phyloP scores from a whole-genome alignment of 768 basidiomycete species.

The Tricholoma furcatifolium region DNA sequence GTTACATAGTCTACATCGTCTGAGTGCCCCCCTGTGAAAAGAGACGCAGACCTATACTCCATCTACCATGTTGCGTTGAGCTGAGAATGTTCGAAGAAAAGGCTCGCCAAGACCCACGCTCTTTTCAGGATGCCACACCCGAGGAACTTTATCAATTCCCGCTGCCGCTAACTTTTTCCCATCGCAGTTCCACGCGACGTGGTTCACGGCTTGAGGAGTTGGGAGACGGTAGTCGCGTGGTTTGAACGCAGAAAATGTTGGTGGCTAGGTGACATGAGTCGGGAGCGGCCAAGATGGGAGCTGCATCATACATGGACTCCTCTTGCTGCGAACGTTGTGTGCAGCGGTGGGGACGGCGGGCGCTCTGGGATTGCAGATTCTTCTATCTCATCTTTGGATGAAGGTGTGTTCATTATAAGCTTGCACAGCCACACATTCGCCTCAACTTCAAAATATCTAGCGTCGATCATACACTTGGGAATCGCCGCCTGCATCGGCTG shows the following conservation, averaged over 20 bases:
- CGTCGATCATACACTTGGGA: too few species aligned
- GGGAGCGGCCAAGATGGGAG: slow-evolving; percentile 15
- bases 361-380: slow-evolving; percentile 55
- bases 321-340: slow-evolving; percentile 68
- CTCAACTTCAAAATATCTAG: too few species aligned
- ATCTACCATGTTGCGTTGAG: slow-evolving; percentile 42
- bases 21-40: slow-evolving; percentile 68
- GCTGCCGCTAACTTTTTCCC: slow-evolving; percentile 80
- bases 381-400: slow-evolving; percentile 52
- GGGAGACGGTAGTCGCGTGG: slow-evolving; percentile 72
- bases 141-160: slow-evolving; percentile 74
- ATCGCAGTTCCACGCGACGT: slow-evolving; percentile 84
- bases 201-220: slow-evolving; percentile 64
- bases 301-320: slow-evolving; percentile 66
- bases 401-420: slow-evolving; percentile 16
- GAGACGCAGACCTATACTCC: slow-evolving; percentile 63
- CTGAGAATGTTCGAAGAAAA: neutral
- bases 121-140: slow-evolving; percentile 80
- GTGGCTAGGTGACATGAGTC: slow-evolving; percentile 46
- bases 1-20: slow-evolving; percentile 82
- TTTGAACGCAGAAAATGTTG: slow-evolving; percentile 78
- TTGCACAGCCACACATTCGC: slow-evolving; percentile 6
- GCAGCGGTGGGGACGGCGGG: slow-evolving; percentile 69
- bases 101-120: slow-evolving; percentile 47
- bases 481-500: too few species aligned